Evolutionary conservation across 208 protist species (phyloP), one percentile per base, ranked within the genome.

Genomic region (Leptomonas seymouri): DNA sequence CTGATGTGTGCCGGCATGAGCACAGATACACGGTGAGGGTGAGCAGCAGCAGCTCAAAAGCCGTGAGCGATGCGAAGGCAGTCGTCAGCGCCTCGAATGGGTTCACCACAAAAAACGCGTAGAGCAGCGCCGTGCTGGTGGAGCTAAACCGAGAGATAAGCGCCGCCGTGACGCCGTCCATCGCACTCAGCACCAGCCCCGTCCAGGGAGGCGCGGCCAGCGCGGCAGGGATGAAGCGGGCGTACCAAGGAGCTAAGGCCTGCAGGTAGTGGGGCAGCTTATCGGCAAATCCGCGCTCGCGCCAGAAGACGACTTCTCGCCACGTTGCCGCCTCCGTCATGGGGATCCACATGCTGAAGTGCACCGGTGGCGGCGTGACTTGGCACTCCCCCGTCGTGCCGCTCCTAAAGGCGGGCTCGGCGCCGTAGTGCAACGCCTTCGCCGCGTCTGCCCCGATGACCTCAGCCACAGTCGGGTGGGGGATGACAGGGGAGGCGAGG

Each of bases 231-330:
- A 95, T 79, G 45, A 82, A 89, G 42, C 63, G 74, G 3, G 72
- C 68, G 77, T 92, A 95, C 87, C 84, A 93, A 49, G 85, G 81
- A 6, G 74, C 76, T 9, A 90, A 58, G 3, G 68, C 51, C 49
- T 65, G 30, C 44, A 93, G 71, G 59, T 88, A 83, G 34, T 71
- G 59, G 20, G 88, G 84, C 45, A 78, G 21, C 53, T 28, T 57
- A 12, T 39, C 41, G 14, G 51, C 16, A 42, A 76, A 75, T 49
- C 86, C 60, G 28, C 44, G 51, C n/a, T 78, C 70, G 44, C 81
- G 81, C 81, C 80, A 90, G 61, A 82, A 91, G 16, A 91, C 69
- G 25, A 78, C 60, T 51, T 92, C 86, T 16, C 83, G 82, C 87
- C 89, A 94, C 64, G 71, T 81, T 39, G 83, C 75, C 18, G 84